Evolutionary conservation across 2,329 filamentous ascomycete species (phyloP).

Genomic region (Ceratocystis destructans): DNA sequence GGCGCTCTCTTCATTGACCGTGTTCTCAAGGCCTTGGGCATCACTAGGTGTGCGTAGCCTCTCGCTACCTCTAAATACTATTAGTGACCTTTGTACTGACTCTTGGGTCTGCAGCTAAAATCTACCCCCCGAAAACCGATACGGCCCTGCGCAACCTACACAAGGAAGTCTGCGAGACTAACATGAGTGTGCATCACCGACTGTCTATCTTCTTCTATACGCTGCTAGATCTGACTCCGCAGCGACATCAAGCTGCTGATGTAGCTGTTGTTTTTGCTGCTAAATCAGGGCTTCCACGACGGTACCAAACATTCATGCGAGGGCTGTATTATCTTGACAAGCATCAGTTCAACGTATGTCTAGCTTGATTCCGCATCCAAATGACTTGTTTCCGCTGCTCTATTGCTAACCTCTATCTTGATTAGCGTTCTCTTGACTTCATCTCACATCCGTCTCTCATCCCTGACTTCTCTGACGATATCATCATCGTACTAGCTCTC

Average conservation of each 20-base stretch:
- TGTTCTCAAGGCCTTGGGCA: conserved; percentile 54
- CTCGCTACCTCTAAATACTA: not conserved
- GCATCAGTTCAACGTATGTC: conserved; percentile 47
- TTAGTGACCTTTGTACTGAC: not conserved
- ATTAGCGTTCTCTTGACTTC: conserved; percentile 53
- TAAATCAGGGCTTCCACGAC: conserved; percentile 53
- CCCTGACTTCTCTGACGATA: conserved; percentile 72
- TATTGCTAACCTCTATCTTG: not conserved
- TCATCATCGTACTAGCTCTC: conserved; percentile 54
- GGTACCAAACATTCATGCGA: conserved; percentile 68
- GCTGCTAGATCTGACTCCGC: conserved; percentile 54
- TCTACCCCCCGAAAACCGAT: conserved; percentile 62
- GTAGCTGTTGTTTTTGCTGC: conserved; percentile 44
- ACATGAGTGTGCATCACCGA: conserved; percentile 60
- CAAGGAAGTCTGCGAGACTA: conserved; percentile 50
- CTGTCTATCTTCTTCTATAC: conserved; percentile 75
- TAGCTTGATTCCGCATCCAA: too few species aligned
- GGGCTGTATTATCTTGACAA: conserved; percentile 72
- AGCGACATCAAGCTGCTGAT: conserved; percentile 33
- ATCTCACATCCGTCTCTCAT: conserved; percentile 67
- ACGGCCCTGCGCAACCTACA: conserved; percentile 55
- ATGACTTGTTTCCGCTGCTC: not conserved
- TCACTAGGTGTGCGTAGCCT: conserved; percentile 42
- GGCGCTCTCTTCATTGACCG: conserved; percentile 68
- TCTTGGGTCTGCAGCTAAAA: conserved; percentile 33